Conservation (phyloP, 1,284 basidiomycete genomes). For the Ceratobasidium sp. region DNA sequence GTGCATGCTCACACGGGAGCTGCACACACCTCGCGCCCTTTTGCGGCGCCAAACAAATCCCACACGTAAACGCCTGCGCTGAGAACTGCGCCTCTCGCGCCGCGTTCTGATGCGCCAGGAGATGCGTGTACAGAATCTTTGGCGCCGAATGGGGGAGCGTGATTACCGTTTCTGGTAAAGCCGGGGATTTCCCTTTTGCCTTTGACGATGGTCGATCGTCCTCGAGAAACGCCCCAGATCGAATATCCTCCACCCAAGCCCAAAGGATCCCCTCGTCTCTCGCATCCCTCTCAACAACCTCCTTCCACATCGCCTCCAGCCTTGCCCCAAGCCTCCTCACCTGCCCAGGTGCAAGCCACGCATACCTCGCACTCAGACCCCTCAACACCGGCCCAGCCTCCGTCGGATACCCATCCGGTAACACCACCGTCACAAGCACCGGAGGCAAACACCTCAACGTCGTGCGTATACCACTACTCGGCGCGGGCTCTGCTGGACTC, state of each 20-base stretch:
- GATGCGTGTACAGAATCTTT: slow-evolving; percentile 63
- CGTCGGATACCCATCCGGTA: slow-evolving; percentile 72
- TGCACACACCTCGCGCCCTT: slow-evolving; percentile 78
- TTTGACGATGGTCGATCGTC: slow-evolving; percentile 55
- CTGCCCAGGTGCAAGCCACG: slow-evolving; percentile 67
- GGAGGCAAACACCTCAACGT: slow-evolving; percentile 67
- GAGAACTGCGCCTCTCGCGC: slow-evolving; percentile 68
- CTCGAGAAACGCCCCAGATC: slow-evolving; percentile 64
- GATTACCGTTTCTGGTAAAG: slow-evolving; percentile 17
- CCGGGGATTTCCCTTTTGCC: slow-evolving; percentile 31
- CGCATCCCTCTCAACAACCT: slow-evolving; percentile 62
- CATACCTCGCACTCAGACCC: slow-evolving; percentile 68
- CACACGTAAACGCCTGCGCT: slow-evolving; percentile 71
- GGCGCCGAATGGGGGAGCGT: slow-evolving; percentile 66
- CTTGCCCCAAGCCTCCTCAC: slow-evolving; percentile 57
- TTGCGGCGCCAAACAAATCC: slow-evolving; percentile 75
- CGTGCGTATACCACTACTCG: slow-evolving; percentile 42
- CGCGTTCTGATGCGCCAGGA: slow-evolving; percentile 65
- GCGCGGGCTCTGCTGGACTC: background rate
- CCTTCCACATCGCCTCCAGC: slow-evolving; percentile 66
- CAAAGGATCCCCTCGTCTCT: slow-evolving; percentile 64
- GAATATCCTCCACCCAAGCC: slow-evolving; percentile 77
- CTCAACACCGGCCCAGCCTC: slow-evolving; percentile 66
- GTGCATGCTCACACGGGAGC: slow-evolving; percentile 67
- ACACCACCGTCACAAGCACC: slow-evolving; percentile 67